phyloP scores from a whole-genome alignment of 2,329 filamentous ascomycete species.

The Arthrobotrys sphaeroides region DNA sequence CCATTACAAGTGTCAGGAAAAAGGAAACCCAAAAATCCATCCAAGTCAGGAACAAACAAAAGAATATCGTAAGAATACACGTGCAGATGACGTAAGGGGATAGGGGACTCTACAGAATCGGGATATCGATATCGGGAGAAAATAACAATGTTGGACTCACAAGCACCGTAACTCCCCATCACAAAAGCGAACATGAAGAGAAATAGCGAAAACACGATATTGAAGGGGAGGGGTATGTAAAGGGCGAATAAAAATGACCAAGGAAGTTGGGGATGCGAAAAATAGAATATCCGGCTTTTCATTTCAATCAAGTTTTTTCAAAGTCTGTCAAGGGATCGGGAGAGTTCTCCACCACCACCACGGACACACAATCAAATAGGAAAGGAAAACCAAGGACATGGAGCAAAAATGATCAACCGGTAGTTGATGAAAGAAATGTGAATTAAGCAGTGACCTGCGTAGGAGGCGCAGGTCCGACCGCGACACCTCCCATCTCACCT shows the following conservation, averaged over 20 bases:
- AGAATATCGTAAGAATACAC: background rate
- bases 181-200: background rate
- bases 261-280: no score
- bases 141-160: background rate
- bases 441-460: conserved; percentile 40
- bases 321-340: background rate
- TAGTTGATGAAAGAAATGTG: background rate
- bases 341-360: background rate
- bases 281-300: no score
- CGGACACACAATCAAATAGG: background rate
- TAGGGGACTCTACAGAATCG: background rate
- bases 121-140: conserved; percentile 9
- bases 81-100: background rate
- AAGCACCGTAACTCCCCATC: conserved; percentile 11
- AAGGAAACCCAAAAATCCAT: background rate
- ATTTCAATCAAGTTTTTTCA: no score
- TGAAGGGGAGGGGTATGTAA: no score
- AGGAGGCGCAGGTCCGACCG: conserved; percentile 55
- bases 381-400: background rate
- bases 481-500: conserved; percentile 51
- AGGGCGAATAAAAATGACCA: background rate
- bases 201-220: no score
- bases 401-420: background rate
- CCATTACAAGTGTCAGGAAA: background rate
- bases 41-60: background rate